Base-by-base conservation (phyloP, 2,329 filamentous ascomycete species). In the Sporothrix variecibatus region DNA sequence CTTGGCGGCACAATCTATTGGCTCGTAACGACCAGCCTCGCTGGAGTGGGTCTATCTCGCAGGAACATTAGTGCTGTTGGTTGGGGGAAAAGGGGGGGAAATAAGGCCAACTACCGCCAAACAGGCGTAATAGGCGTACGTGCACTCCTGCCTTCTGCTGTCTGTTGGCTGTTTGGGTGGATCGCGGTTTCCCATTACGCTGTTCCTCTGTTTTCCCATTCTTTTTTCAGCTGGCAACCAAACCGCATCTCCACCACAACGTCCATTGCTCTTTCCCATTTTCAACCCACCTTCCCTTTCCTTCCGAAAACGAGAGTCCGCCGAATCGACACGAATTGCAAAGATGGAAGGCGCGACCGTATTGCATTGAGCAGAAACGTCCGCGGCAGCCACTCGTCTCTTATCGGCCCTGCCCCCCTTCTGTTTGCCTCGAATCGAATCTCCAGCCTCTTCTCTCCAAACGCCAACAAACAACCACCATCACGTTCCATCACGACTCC, bases 101-200 rank as follows among this genome's bases (percentile, higher is more conserved):
- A 23, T 7, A 9, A 23, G 17, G 5, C 20, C 20, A 23, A 56
- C 23, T 56, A 26, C n/a, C n/a, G n/a, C n/a, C 34, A 34, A 34
- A 51, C 46, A 15, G 51, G 23, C 51, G 51, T n/a, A 43, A 53
- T n/a, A 23, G 43, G 43, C 11, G 43, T n/a, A 20, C 46, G 17
- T 51, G n/a, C n/a, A 11, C 9, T 43, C 38, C 62, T 65, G 62
- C 62, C 62, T 67, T 46, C 38, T 43, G n/a, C 7, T 49, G 15
- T 23, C 51, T 28, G 51, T 28, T 28, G 62, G 58, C 38, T 64
- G 60, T n/a, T 46, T 67, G 12, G 23, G 31, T 67, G 58, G 72
- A 73, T 72, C 72, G 74, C 69, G 74, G 72, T 73, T 73, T 38
- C 74, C 73, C 51, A 65, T 17, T 43, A 26, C 38, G 9, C 34